Evolutionary conservation across 495 filamentous ascomycete species (phyloP).

Genomic region (Collariella sp.): DNA sequence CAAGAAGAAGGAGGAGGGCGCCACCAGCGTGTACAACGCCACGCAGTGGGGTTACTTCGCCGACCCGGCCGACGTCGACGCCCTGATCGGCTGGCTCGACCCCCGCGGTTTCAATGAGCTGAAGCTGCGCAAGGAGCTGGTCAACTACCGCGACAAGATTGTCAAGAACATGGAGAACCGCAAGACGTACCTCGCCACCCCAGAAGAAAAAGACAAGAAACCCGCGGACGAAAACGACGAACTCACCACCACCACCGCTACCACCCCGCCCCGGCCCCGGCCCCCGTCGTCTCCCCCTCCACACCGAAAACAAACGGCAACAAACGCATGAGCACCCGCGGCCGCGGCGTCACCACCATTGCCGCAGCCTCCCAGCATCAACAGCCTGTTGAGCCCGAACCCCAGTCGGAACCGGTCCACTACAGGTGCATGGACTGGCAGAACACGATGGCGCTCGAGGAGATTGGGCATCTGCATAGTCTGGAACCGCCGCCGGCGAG

Average conservation of each 20-base stretch:
- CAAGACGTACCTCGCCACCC: conserved; percentile 54
- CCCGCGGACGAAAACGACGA: conserved; percentile 14
- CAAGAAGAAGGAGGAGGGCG: conserved; percentile 77
- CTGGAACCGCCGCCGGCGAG: conserved; percentile 61
- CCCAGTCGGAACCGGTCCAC: conserved; percentile 43
- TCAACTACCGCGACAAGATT: conserved; percentile 68
- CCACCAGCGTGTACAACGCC: conserved; percentile 67
- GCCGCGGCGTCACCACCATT: conserved; percentile 26
- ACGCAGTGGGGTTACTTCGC: conserved; percentile 87
- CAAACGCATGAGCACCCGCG: conserved; percentile 70
- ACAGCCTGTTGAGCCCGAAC: not conserved
- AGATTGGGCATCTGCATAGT: conserved; percentile 75
- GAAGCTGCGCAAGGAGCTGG: conserved; percentile 77
- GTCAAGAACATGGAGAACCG: conserved; percentile 70
- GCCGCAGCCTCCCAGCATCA: not conserved
- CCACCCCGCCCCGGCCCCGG: not conserved
- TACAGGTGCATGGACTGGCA: conserved; percentile 76
- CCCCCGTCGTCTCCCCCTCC: not conserved
- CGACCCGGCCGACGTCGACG: conserved; percentile 64
- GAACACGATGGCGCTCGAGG: conserved; percentile 66
- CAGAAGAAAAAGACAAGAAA: conserved; percentile 43
- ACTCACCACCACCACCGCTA: not conserved
- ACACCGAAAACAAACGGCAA: conserved; percentile 24
- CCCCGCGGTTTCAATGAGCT: conserved; percentile 71
- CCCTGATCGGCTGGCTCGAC: conserved; percentile 82